Evolutionary conservation across 2,329 filamentous ascomycete genomes (phyloP), one percentile per base, ranked within the genome.

Genomic region (Neofusicoccum laricinum): DNA sequence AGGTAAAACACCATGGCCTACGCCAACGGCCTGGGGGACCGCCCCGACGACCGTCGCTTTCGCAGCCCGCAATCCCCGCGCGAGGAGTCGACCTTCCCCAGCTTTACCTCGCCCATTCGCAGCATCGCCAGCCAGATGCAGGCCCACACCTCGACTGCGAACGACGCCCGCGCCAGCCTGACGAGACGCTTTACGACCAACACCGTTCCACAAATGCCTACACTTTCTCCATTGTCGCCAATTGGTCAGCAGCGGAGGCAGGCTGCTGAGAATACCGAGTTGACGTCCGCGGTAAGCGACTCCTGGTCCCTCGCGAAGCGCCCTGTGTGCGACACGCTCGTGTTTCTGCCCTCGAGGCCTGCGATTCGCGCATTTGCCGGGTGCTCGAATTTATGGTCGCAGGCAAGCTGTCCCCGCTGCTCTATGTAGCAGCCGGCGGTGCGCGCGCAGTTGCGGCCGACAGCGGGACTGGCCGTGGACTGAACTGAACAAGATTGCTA

Each of bases 171-270:
- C 78, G 86, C 87, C 68, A 88, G 88, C 71, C 84, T 98, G 75
- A 92, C 93, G 78, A 89, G 94, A 73, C 90, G 94, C 75, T 98
- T 98, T 80, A 98, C 94, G 68, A 95, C 93, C 65, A 96, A 82
- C 72, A 97, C 80, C 88, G 91, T 80, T 85, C 92, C 79, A 85
- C 93, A 84, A 82, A 66, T 94, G 79, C 90, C 90, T 77, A 92
- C 90, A 75, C 81, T 91, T 78, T 86, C 84, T 65, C 85, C 86
- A 67, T 80, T 93, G 74, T 83, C 81, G 59, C 80, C 84, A 65
- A 82, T 83, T 72, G 85, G 83, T 51, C 84, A 86, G 74, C 81
- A 84, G 71, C 76, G 83, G 61, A 76, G 79, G 65, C 83, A 84
- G 72, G 77, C 82, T 61, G 80, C 83, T 51, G 85, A 87, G 73